Percentiles rank a stretch among this genome's conserved stretches.
Evolutionary conservation across 768 basidiomycete species (phyloP).

Genomic region (Russula vinacea): DNA sequence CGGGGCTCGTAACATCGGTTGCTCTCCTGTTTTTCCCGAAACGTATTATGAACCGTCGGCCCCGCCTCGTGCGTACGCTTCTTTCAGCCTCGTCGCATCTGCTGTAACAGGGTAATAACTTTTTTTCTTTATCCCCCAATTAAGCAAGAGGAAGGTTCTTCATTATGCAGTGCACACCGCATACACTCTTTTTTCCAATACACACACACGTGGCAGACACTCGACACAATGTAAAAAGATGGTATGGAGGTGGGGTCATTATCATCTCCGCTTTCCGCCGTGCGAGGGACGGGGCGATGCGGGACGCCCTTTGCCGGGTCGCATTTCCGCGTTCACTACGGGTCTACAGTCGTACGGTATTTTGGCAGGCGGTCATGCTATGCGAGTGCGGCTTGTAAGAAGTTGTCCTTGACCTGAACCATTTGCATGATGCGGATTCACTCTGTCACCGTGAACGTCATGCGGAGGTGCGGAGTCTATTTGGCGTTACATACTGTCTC

Average conservation of each 20-base stretch:
- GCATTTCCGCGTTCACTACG: constrained; percentile 10
- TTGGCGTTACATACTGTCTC: constrained; percentile 27
- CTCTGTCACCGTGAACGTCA: constrained; percentile 1
- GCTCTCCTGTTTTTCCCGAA: too few species aligned
- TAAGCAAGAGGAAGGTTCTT: too few species aligned
- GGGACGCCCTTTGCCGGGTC: neutral
- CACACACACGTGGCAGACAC: too few species aligned
- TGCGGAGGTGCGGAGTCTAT: constrained; percentile 16
- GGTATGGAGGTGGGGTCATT: neutral
- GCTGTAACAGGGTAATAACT: too few species aligned
- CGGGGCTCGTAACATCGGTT: too few species aligned
- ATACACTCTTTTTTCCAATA: neutral
- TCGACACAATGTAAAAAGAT: too few species aligned
- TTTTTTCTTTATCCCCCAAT: too few species aligned
- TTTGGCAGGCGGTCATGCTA: neutral
- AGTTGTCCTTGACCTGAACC: neutral
- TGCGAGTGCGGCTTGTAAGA: constrained; percentile 8
- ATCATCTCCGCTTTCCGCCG: constrained; percentile 22
- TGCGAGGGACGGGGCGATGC: neutral
- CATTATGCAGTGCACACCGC: neutral
- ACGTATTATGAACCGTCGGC: too few species aligned
- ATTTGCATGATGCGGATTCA: neutral
- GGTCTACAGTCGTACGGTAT: constrained; percentile 1
- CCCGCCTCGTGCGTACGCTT: too few species aligned
- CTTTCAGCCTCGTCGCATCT: too few species aligned